These are phyloP conservation scores for Mycena floridula DNA, from an alignment of 768 basidiomycete species.

Conservation along the genomic window DNA sequence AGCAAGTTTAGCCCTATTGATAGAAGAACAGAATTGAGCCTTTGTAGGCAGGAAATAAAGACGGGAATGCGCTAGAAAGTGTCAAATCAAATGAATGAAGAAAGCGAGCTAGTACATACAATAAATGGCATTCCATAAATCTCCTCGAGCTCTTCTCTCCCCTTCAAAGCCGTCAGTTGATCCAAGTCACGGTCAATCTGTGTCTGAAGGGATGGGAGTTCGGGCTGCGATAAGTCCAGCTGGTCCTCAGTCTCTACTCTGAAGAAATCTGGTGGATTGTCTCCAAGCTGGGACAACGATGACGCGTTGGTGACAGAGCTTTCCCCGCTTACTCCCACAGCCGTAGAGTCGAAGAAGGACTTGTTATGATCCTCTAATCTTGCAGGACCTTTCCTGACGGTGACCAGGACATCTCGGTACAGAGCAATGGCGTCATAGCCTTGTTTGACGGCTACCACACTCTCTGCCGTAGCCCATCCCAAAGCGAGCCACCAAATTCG, in stretches of 20 bases:
- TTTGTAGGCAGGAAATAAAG: constrained; percentile 71
- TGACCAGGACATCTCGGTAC: constrained; percentile 65
- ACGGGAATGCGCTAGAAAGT: constrained; percentile 64
- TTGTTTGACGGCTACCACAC: constrained; percentile 56
- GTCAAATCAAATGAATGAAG: constrained; percentile 1
- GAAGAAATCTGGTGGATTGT: no score
- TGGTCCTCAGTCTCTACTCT: background rate
- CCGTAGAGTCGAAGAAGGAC: background rate
- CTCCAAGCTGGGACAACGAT: no score
- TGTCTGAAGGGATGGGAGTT: constrained; percentile 15
- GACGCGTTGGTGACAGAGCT: background rate
- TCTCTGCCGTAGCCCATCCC: constrained; percentile 70
- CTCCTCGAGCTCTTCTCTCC: constrained; percentile 70
- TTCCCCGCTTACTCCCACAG: background rate
- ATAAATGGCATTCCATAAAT: constrained; percentile 78
- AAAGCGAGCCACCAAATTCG: constrained; percentile 76
- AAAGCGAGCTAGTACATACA: constrained; percentile 31
- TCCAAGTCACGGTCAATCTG: constrained; percentile 66
- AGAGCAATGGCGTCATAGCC: constrained; percentile 63
- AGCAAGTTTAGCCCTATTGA: constrained; percentile 63
- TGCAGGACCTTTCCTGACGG: constrained; percentile 12
- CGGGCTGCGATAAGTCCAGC: background rate
- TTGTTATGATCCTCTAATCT: no score
- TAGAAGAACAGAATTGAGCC: constrained; percentile 67
- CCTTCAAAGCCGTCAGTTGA: constrained; percentile 53